Base-by-base conservation (phyloP, 2,329 filamentous ascomycete species). In the Calycina herbarum region DNA sequence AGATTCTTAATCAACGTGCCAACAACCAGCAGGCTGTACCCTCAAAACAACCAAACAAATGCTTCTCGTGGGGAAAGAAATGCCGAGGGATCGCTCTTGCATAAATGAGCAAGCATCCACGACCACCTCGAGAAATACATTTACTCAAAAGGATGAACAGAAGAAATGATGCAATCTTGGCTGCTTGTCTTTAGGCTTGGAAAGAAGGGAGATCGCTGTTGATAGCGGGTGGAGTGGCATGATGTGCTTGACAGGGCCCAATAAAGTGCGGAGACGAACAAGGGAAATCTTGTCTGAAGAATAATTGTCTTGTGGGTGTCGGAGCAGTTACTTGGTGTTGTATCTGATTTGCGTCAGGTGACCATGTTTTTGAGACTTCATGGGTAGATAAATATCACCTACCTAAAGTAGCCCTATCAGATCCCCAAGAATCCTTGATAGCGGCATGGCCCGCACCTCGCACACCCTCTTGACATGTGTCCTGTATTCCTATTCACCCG, bases 91-190 rank as follows among this genome's bases (percentile, higher is more conserved):
- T 51, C 45, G 45, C 45, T 51, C n/a, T 20, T 27, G 45, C 45
- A 51, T 51, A 24, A 10, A 27, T 24, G n/a, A 20, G 11, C n/a
- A 20, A 51, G n/a, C 45, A 24, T 24, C 45, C 20, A 51, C n/a
- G 8, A 51, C 45, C n/a, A 24, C 45, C 45, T n/a, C 45, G 20
- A 51, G 4, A 5, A 51, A 51, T 51, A 51, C 17, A 27, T 27
- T 48, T 51, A 51, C 45, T 51, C 8, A 51, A 24, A 48, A 51
- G 45, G 45, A 51, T 27, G 45, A 51, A 27, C n/a, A 20, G 7
- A 51, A 51, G 45, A 51, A 24, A 51, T 51, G 45, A 51, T 51
- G 45, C 45, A 51, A 51, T 27, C n/a, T 51, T 51, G 45, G 45
- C 45, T 24, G 45, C n/a, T 24, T 51, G n/a, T 24, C 10, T 20